Evolutionary conservation across 768 basidiomycete species (phyloP).

Genomic region (Kondoa malvinella): DNA sequence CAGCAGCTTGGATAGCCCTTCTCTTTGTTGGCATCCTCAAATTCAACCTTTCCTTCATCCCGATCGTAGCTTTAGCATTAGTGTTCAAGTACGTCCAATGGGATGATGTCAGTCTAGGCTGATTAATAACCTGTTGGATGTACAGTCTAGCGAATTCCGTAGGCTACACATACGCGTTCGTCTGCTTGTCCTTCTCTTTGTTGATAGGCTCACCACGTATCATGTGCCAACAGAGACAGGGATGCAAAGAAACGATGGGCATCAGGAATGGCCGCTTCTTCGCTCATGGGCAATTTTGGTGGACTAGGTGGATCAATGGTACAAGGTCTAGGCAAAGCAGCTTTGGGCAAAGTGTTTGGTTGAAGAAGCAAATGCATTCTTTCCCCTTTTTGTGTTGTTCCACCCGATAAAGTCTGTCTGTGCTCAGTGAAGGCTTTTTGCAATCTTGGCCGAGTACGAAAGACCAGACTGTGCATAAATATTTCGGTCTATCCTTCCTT

Average conservation of each 20-base stretch:
- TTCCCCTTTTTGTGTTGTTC: too few species aligned
- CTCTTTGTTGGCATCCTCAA: conserved; percentile 77
- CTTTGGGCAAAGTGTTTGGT: conserved; percentile 60
- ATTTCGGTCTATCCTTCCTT: too few species aligned
- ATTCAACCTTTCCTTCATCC: conserved; percentile 63
- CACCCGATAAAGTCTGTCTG: too few species aligned
- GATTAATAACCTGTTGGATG: background rate
- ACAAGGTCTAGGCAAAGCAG: conserved; percentile 61
- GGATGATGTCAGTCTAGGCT: background rate
- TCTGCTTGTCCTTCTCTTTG: background rate
- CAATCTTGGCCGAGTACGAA: too few species aligned
- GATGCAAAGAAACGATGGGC: conserved; percentile 91
- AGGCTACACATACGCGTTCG: background rate
- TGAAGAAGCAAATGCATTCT: background rate
- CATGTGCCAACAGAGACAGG: conserved; percentile 45
- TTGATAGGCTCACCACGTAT: background rate
- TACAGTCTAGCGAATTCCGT: background rate
- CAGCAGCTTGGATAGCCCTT: conserved; percentile 68
- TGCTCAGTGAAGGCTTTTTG: too few species aligned
- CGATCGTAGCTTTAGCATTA: conserved; percentile 80
- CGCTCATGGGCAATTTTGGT: conserved; percentile 56
- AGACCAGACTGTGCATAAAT: too few species aligned
- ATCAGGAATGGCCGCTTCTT: conserved; percentile 48
- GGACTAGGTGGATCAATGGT: conserved; percentile 72
- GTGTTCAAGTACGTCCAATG: conserved; percentile 53